These are phyloP conservation scores for Adansonia rubrostipa DNA, from an alignment of 441 rosid genomes.

Conservation along the genomic window DNA sequence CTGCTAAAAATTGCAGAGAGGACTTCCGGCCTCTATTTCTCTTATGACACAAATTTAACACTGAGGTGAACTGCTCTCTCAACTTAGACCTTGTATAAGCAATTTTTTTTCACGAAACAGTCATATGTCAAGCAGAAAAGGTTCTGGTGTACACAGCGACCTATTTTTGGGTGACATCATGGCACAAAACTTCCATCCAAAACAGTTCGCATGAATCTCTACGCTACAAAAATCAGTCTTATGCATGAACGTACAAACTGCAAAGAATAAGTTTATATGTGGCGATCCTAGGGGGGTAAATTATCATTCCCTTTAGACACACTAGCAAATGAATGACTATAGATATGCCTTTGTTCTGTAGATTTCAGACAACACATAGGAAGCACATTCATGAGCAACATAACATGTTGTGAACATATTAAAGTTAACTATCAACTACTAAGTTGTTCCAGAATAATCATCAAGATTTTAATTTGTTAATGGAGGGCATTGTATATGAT, in stretches of 20 bases:
- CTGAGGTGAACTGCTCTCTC: slow-evolving; percentile 58
- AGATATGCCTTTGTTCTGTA: slow-evolving; percentile 1
- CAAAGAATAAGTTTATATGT: not conserved
- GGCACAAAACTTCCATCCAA: not conserved
- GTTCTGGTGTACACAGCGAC: not conserved
- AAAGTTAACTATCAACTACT: not conserved
- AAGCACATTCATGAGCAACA: slow-evolving; percentile 9
- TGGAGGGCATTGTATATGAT: slow-evolving; percentile 9
- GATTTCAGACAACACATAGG: slow-evolving; percentile 15
- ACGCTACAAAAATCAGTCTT: not conserved
- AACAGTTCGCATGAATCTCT: not conserved
- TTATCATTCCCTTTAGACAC: not conserved
- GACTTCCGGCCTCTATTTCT: slow-evolving; percentile 74
- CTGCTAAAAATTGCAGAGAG: slow-evolving; percentile 50
- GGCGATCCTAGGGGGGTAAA: not conserved
- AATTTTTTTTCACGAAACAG: not conserved
- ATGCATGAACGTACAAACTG: not conserved
- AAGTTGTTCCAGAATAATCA: not conserved
- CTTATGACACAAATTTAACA: slow-evolving; percentile 90
- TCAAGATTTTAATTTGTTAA: slow-evolving; percentile 1
- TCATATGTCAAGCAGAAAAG: not conserved
- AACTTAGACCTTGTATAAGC: not conserved
- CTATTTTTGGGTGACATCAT: not conserved
- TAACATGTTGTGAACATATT: not conserved
- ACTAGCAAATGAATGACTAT: not conserved